Conservation (phyloP, 345 rosid genomes). For the Arabidopsis arenosa region DNA sequence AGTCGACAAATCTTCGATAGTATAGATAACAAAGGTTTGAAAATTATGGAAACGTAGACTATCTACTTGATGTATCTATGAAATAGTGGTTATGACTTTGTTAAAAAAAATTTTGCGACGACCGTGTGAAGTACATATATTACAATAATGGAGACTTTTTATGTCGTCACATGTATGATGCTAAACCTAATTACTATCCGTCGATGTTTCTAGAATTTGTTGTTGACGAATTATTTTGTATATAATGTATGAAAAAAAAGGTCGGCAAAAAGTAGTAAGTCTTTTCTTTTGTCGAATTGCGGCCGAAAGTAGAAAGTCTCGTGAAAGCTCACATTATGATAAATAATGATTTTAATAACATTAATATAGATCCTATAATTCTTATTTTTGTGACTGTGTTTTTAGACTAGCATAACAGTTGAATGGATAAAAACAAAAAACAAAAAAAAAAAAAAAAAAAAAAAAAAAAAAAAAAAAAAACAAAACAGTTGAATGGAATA, state of each 20-base stretch:
- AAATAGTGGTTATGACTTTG: slow-evolving; percentile 5
- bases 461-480: too few species aligned
- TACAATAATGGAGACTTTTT: background rate
- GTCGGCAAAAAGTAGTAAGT: slow-evolving; percentile 36
- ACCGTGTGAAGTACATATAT: background rate
- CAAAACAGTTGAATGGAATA: background rate
- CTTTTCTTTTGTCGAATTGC: slow-evolving; percentile 27
- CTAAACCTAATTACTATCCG: background rate
- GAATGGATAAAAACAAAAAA: too few species aligned
- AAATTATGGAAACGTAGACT: background rate
- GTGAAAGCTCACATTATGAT: slow-evolving; percentile 6
- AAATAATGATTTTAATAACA: background rate
- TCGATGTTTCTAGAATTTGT: slow-evolving; percentile 17
- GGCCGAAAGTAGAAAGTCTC: slow-evolving; percentile 41
- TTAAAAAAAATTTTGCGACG: background rate
- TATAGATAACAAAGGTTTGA: background rate
- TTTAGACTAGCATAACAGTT: background rate
- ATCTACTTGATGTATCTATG: slow-evolving; percentile 3
- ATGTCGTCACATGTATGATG: slow-evolving; percentile 14
- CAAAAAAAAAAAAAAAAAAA: too few species aligned
- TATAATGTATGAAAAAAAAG: background rate
- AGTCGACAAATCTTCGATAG: background rate
- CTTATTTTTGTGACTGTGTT: background rate
- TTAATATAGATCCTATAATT: background rate
- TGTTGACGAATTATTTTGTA: background rate